Conservation (phyloP, 306 rosid genomes). For the Ormosia semicastrata region DNA sequence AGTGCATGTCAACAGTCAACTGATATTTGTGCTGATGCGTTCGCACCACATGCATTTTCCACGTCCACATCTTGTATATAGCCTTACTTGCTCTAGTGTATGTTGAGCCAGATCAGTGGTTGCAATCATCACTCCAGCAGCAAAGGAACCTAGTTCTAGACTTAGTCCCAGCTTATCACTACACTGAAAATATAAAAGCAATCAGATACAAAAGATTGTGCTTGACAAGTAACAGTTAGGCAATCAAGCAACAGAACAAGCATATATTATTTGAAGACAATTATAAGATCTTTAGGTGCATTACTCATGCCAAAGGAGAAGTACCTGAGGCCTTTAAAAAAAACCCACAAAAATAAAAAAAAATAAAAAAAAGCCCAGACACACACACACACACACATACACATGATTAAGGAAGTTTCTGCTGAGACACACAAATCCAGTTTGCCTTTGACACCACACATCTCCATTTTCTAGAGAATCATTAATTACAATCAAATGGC, state of each 20-base stretch:
- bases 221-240: neutral
- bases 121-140: constrained; percentile 99
- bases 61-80: neutral
- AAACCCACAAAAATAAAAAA: neutral
- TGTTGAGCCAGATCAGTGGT: constrained; percentile 97
- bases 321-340: neutral
- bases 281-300: neutral
- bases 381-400: neutral
- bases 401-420: neutral
- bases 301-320: constrained; percentile 17
- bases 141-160: constrained; percentile 95
- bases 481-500: neutral
- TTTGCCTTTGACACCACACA: neutral
- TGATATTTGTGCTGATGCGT: neutral
- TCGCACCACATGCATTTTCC: constrained; percentile 11
- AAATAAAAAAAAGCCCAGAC: neutral
- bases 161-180: constrained; percentile 98
- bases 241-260: constrained; percentile 26
- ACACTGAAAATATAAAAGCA: constrained; percentile 64
- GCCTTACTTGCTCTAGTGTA: constrained; percentile 89
- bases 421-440: neutral
- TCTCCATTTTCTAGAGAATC: constrained; percentile 14
- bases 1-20: constrained; percentile 27
- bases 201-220: constrained; percentile 18
- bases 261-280: neutral